Conservation (phyloP, 2,329 filamentous ascomycete species). For the Apiospora aurea region DNA sequence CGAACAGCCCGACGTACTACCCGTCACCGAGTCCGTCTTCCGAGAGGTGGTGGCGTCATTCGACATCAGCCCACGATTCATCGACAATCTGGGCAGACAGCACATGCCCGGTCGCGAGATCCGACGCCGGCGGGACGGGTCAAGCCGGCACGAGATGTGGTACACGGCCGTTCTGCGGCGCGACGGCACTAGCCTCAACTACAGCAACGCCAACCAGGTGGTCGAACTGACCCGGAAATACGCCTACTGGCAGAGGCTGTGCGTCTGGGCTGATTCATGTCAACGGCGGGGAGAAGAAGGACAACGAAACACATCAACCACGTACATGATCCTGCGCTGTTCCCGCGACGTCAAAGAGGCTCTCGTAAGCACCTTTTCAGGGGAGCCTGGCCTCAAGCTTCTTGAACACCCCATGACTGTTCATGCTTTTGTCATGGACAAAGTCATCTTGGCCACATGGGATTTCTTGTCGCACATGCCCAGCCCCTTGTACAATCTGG, state of each 20-base stretch:
- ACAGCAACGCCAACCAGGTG: constrained; percentile 13
- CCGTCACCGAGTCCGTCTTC: constrained; percentile 21
- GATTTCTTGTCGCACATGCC: constrained; percentile 25
- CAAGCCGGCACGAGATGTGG: constrained; percentile 24
- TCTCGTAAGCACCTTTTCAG: constrained; percentile 22
- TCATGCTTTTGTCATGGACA: constrained; percentile 28
- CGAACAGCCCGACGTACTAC: constrained; percentile 23
- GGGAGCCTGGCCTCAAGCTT: constrained; percentile 23
- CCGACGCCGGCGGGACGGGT: not conserved
- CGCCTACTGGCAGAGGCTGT: constrained; percentile 25
- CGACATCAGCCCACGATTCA: constrained; percentile 4
- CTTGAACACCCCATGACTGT: constrained; percentile 26
- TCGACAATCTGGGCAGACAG: constrained; percentile 25
- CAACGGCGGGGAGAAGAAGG: not conserved
- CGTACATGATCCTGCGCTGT: constrained; percentile 26
- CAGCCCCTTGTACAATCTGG: constrained; percentile 25
- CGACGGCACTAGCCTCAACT: constrained; percentile 10
- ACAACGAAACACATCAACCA: not conserved
- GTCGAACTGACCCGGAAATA: constrained; percentile 23
- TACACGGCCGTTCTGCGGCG: constrained; percentile 24
- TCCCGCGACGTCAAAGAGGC: constrained; percentile 18
- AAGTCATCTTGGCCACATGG: constrained; percentile 18
- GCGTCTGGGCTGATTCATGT: constrained; percentile 22
- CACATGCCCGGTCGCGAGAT: constrained; percentile 25
- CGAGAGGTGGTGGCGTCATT: constrained; percentile 4